Evolutionary conservation across 345 rosid genomes (phyloP).

Genomic region (Sonneratia caseolaris): DNA sequence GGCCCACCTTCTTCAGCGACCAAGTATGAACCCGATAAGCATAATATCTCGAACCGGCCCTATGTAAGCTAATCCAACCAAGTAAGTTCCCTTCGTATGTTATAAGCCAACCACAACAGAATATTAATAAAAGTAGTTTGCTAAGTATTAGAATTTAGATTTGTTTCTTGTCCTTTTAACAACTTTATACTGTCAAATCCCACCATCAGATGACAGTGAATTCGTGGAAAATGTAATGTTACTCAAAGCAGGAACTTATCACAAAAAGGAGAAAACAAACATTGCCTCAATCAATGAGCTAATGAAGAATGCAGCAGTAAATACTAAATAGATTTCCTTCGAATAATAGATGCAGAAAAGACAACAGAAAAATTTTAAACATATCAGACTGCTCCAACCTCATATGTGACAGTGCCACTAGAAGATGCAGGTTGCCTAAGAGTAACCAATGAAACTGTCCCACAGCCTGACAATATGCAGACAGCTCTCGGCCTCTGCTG

Average conservation of each 20-base stretch:
- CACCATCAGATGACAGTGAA: no score
- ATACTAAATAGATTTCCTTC: neutral
- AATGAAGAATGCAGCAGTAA: neutral
- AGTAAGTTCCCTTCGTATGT: constrained; percentile 6
- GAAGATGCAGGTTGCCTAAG: constrained; percentile 74
- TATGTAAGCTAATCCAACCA: constrained; percentile 26
- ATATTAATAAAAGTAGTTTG: neutral
- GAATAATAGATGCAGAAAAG: neutral
- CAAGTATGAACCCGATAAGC: constrained; percentile 90
- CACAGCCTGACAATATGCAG: constrained; percentile 90
- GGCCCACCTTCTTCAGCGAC: constrained; percentile 84
- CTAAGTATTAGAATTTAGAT: no score
- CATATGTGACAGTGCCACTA: constrained; percentile 45
- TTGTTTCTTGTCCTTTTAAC: no score
- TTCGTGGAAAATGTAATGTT: no score
- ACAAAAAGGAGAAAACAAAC: no score
- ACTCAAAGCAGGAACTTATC: no score
- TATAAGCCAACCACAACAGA: neutral
- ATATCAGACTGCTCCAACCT: constrained; percentile 43
- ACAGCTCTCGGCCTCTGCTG: constrained; percentile 90
- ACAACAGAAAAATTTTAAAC: constrained; percentile 1
- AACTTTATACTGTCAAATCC: no score
- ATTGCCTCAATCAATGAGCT: neutral
- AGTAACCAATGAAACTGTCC: constrained; percentile 79
- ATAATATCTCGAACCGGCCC: constrained; percentile 95